Evolutionary conservation across 1,284 basidiomycete genomes (phyloP).

Genomic region (Marasmius tenuissimus): DNA sequence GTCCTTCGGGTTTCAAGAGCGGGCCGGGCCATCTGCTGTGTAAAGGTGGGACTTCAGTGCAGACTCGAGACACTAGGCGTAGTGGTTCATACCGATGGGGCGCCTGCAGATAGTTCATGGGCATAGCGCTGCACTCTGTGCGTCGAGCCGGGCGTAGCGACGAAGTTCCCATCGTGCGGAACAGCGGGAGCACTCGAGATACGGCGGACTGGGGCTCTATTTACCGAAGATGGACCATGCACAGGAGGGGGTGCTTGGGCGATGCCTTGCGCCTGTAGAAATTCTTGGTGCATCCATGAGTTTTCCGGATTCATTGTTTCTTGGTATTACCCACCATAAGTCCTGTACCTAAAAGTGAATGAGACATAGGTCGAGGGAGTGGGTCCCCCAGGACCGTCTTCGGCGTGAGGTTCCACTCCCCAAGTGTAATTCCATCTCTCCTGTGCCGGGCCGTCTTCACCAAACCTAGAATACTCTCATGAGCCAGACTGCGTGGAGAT

Average conservation of each 20-base stretch:
- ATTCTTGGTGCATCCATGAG: constrained; percentile 28
- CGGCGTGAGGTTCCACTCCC: constrained; percentile 45
- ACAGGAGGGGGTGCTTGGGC: constrained; percentile 23
- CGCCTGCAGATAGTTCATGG: background rate
- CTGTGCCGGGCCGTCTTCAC: constrained; percentile 34
- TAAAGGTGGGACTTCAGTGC: background rate
- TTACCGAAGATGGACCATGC: constrained; percentile 3
- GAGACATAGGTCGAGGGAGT: constrained; percentile 50
- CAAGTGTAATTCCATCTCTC: constrained; percentile 49
- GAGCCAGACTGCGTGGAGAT: background rate
- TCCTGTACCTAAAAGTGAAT: constrained; percentile 61
- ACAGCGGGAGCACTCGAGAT: too few species aligned
- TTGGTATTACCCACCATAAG: constrained; percentile 36
- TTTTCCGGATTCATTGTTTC: background rate
- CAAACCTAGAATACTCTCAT: constrained; percentile 37
- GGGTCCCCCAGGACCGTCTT: constrained; percentile 24
- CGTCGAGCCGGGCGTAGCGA: too few species aligned
- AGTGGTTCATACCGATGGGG: background rate
- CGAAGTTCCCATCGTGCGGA: too few species aligned
- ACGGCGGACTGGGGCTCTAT: background rate
- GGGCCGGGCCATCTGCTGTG: background rate
- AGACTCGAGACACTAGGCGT: background rate
- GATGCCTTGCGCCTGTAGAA: constrained; percentile 45
- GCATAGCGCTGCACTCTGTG: background rate
- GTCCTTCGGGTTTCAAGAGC: background rate